Percentiles rank a stretch among this genome's conserved stretches.
Evolutionary conservation across 2,329 filamentous ascomycete genomes (phyloP).

Genomic region (Malbranchea cinnamomea): DNA sequence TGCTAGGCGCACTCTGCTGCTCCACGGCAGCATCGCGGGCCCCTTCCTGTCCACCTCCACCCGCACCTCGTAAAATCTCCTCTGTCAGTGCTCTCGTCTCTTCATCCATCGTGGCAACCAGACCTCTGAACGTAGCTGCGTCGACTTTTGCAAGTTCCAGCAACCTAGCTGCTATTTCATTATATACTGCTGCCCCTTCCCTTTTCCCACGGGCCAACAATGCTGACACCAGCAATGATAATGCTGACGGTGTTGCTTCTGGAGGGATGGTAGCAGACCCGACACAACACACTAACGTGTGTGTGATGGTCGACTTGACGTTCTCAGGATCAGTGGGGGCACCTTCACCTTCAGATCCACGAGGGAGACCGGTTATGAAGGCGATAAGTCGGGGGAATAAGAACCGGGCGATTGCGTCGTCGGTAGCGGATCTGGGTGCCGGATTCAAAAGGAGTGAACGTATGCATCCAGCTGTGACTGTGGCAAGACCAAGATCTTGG

Average conservation of each 20-base stretch:
- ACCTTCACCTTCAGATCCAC: slow-evolving; percentile 46
- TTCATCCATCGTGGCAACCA: slow-evolving; percentile 56
- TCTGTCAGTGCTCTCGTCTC: slow-evolving; percentile 67
- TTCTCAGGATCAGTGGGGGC: slow-evolving; percentile 52
- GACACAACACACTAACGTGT: slow-evolving; percentile 62
- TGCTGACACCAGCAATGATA: slow-evolving; percentile 62
- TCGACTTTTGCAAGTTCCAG: slow-evolving; percentile 69
- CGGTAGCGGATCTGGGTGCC: slow-evolving; percentile 44
- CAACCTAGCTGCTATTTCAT: slow-evolving; percentile 60
- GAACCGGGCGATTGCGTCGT: slow-evolving; percentile 59
- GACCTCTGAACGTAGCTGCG: slow-evolving; percentile 54
- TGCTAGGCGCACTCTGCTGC: slow-evolving; percentile 52
- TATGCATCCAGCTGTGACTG: slow-evolving; percentile 79
- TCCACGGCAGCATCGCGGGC: slow-evolving; percentile 27
- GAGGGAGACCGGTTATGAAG: slow-evolving; percentile 48
- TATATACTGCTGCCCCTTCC: slow-evolving; percentile 44
- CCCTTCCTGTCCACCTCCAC: slow-evolving; percentile 31
- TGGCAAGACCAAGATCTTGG: slow-evolving; percentile 44
- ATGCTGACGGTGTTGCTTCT: slow-evolving; percentile 33
- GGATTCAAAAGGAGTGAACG: slow-evolving; percentile 63
- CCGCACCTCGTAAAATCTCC: slow-evolving; percentile 53
- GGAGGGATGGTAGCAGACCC: slow-evolving; percentile 24
- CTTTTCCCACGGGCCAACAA: slow-evolving; percentile 57
- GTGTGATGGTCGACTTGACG: slow-evolving; percentile 53
- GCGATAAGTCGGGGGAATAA: slow-evolving; percentile 60